Conservation (phyloP, 2,329 filamentous ascomycete species). For the Alternaria ventricosa region DNA sequence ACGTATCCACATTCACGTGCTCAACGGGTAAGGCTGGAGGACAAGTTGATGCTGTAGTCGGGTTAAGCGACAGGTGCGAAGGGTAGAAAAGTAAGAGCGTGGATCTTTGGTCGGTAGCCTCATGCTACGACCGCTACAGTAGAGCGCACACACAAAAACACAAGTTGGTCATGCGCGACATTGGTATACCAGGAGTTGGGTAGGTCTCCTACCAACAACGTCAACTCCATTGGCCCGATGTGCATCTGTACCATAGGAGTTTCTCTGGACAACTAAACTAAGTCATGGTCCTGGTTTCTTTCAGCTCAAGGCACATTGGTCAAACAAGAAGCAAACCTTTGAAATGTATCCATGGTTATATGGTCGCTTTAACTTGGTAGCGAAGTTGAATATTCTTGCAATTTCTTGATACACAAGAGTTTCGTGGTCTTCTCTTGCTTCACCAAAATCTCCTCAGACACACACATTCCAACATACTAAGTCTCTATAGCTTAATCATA, state of each 20-base stretch:
- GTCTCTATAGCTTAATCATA: background rate
- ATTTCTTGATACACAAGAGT: background rate
- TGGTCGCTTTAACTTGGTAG: background rate
- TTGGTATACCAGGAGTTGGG: background rate
- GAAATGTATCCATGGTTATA: background rate
- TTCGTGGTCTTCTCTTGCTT: background rate
- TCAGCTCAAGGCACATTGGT: background rate
- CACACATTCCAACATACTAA: background rate
- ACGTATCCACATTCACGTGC: background rate
- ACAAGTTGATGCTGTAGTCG: background rate
- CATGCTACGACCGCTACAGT: background rate
- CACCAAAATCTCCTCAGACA: background rate
- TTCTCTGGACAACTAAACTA: background rate
- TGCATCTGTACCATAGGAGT: background rate
- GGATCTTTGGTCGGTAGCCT: background rate
- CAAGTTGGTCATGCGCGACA: background rate
- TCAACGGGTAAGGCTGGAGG: background rate
- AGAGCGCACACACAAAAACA: background rate
- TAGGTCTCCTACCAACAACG: background rate
- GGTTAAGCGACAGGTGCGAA: background rate
- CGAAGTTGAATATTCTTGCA: background rate
- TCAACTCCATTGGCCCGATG: background rate
- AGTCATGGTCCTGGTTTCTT: background rate
- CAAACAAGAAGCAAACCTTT: background rate
- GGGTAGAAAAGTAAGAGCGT: background rate